These are phyloP conservation scores for Oxytropis ochrocephala DNA, from an alignment of 306 rosid genomes.

Conservation along the genomic window DNA sequence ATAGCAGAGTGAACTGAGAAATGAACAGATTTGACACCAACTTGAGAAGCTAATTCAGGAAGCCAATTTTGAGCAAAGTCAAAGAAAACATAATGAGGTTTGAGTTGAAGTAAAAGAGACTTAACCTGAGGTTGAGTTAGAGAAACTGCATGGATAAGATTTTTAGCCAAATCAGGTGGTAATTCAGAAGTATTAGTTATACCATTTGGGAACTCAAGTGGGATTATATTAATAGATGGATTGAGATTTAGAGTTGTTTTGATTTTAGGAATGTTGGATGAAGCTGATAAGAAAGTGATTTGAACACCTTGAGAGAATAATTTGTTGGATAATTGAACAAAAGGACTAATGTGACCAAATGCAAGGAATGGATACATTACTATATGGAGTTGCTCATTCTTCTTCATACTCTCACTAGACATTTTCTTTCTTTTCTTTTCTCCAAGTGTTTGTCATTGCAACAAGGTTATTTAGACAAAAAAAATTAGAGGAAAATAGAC, in stretches of 20 bases:
- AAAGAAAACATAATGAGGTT: constrained; percentile 39
- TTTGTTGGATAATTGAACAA: constrained; percentile 47
- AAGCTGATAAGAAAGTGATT: constrained; percentile 40
- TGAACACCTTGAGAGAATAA: constrained; percentile 36
- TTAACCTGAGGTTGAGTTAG: constrained; percentile 31
- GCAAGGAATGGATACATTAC: constrained; percentile 50
- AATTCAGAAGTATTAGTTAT: constrained; percentile 30
- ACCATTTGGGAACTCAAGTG: constrained; percentile 28
- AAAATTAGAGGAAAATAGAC: too few relatives aligned
- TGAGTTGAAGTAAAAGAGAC: constrained; percentile 29
- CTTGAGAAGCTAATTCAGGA: constrained; percentile 41
- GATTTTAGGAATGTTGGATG: constrained; percentile 26
- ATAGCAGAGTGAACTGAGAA: constrained; percentile 33
- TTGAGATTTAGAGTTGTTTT: constrained; percentile 25
- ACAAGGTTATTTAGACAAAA: too few relatives aligned
- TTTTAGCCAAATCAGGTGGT: constrained; percentile 15
- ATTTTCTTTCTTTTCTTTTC: background rate
- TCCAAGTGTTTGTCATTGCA: too few relatives aligned
- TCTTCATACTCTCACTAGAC: background rate
- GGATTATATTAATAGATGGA: constrained; percentile 18
- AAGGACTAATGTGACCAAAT: constrained; percentile 51
- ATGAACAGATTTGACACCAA: constrained; percentile 32
- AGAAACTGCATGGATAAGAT: constrained; percentile 29
- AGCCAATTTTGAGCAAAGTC: constrained; percentile 56
- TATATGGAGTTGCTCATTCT: constrained; percentile 13